These are phyloP conservation scores for Dichomitus squalens DNA, from an alignment of 1,284 basidiomycete genomes.

Conservation along the genomic window DNA sequence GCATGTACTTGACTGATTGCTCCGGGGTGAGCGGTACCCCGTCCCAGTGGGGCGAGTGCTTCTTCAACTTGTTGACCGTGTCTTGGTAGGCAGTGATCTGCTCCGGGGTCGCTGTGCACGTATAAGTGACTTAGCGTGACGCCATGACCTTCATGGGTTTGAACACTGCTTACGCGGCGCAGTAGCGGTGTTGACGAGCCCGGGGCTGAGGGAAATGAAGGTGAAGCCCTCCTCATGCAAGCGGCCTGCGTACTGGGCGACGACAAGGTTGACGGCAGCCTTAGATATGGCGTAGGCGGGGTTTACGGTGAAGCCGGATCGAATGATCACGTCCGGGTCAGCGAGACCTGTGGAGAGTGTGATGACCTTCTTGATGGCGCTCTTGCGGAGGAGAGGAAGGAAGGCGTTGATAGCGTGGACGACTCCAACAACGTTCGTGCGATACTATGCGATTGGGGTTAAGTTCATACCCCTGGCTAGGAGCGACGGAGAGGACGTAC, in stretches of 20 bases:
- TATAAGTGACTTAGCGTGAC: not conserved
- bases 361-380: constrained; percentile 41
- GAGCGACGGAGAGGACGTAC: too few species aligned
- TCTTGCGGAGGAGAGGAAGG: constrained; percentile 39
- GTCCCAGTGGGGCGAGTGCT: constrained; percentile 30
- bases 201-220: constrained; percentile 40
- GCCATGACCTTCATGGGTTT: not conserved
- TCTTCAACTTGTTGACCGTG: constrained; percentile 25
- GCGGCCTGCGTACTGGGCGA: constrained; percentile 40
- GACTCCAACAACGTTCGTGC: constrained; percentile 40
- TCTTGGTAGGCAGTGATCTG: constrained; percentile 16
- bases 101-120: constrained; percentile 26
- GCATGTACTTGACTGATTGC: constrained; percentile 30
- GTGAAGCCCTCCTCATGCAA: constrained; percentile 39
- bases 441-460: constrained; percentile 25
- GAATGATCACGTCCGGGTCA: constrained; percentile 31
- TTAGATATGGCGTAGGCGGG: constrained; percentile 39
- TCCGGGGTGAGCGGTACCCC: constrained; percentile 35
- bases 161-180: constrained; percentile 20
- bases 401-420: too few species aligned
- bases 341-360: too few species aligned
- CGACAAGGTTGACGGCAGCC: constrained; percentile 41
- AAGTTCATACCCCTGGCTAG: too few species aligned
- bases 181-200: constrained; percentile 36
- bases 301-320: constrained; percentile 8